A percentile compares a stretch with the other conserved stretches of the same genome.
These are phyloP conservation scores for Aureobasidium sp. DNA, from an alignment of 2,329 filamentous ascomycete species.

Conservation along the genomic window DNA sequence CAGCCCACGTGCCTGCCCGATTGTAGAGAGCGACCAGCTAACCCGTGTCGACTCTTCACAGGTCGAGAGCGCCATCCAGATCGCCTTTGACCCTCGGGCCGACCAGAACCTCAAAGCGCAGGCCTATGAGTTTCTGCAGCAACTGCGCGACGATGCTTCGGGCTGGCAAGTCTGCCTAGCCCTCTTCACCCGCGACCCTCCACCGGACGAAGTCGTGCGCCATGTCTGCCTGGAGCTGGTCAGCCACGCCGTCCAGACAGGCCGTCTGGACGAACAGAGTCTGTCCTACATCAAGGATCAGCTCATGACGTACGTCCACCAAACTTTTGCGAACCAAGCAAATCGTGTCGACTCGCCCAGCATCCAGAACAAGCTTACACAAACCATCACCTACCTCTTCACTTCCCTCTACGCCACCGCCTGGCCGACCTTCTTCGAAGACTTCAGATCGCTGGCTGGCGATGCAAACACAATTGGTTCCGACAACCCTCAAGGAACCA, in stretches of 20 bases:
- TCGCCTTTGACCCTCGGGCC: conserved; percentile 75
- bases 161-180: conserved; percentile 84
- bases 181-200: conserved; percentile 73
- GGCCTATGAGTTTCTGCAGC: conserved; percentile 70
- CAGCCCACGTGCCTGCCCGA: not conserved
- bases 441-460: conserved; percentile 70
- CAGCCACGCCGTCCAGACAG: conserved; percentile 80
- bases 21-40: not conserved
- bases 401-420: conserved; percentile 73
- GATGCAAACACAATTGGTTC: conserved; percentile 43
- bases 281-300: conserved; percentile 70
- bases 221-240: conserved; percentile 86
- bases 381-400: conserved; percentile 91
- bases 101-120: conserved; percentile 68
- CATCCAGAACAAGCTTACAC: conserved; percentile 94
- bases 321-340: conserved; percentile 55
- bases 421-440: conserved; percentile 86
- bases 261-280: conserved; percentile 62
- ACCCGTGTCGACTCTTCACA: conserved; percentile 29
- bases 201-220: conserved; percentile 72
- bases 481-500: conserved; percentile 66
- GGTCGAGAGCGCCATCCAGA: conserved; percentile 92
- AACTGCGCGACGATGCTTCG: conserved; percentile 70
- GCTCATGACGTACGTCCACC: conserved; percentile 70
- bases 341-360: conserved; percentile 57